These are phyloP conservation scores for Zygoascus flipseniorum DNA, from an alignment of 805 yeast genomes.

Conservation along the genomic window DNA sequence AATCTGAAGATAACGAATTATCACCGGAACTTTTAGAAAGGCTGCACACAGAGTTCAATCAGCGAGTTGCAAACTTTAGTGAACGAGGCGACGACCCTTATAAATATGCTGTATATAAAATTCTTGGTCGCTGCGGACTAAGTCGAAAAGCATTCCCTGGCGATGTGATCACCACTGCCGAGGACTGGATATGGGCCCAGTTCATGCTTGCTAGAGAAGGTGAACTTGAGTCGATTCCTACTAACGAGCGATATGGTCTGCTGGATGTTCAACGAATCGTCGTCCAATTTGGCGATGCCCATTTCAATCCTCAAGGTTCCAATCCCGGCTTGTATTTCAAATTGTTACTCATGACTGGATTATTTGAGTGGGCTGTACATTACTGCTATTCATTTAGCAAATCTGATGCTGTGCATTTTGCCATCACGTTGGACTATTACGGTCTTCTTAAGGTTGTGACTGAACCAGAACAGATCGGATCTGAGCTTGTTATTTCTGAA, in stretches of 20 bases:
- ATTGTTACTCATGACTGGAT: constrained; percentile 63
- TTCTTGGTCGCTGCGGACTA: constrained; percentile 83
- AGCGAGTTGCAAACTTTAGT: constrained; percentile 57
- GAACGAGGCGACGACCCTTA: constrained; percentile 72
- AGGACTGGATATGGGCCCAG: constrained; percentile 97
- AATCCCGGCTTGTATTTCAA: constrained; percentile 68
- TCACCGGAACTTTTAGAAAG: constrained; percentile 61
- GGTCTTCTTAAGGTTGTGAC: constrained; percentile 51
- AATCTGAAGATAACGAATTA: constrained; percentile 44
- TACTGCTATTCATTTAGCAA: constrained; percentile 56
- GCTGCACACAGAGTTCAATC: constrained; percentile 72
- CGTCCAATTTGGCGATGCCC: constrained; percentile 60
- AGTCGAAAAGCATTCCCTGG: constrained; percentile 52
- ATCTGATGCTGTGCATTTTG: constrained; percentile 82
- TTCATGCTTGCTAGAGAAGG: constrained; percentile 62
- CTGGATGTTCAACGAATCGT: constrained; percentile 66
- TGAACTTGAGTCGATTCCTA: constrained; percentile 36
- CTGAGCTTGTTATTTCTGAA: constrained; percentile 25
- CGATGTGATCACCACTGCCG: constrained; percentile 67
- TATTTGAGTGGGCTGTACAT: constrained; percentile 72
- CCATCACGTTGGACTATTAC: constrained; percentile 69
- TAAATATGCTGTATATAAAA: constrained; percentile 81
- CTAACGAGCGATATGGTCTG: constrained; percentile 65
- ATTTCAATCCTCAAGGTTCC: constrained; percentile 52
- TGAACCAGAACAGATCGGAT: constrained; percentile 19